Base-by-base conservation (phyloP, 1,284 basidiomycete species). In the Coriolopsis trogii region DNA sequence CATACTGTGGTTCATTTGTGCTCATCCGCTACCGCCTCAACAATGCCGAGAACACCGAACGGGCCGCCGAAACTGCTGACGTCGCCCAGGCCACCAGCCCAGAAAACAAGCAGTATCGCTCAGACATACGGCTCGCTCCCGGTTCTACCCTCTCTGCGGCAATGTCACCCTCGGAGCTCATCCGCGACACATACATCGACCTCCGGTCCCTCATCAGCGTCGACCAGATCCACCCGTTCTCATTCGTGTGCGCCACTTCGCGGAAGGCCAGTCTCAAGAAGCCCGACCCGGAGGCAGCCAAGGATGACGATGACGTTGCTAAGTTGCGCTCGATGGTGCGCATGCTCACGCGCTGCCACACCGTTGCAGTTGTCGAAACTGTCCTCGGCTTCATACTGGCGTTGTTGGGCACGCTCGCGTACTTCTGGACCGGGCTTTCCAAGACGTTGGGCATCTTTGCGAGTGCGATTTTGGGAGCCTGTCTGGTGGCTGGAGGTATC, bases 341-440 rank as follows among this genome's bases (percentile, higher is more conserved):
- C 37, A 53, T 72, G 21, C 64, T 75, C 15, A 58, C 63, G 46
- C 62, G 64, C 8, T 68, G 65, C 41, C 70, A 73, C 37, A 57
- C 57, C 0, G 50, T 69, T 12, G 68, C 69, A 25, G 64, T 67
- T 34, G 36, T 54, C 43, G 62, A 72, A 48, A 48, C 64, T 5
- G 57, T 64, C 20, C 36, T 67, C 6, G 73, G 73, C 1, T 74
- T 73, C 59, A 24, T 69, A 15, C 62, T 74, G 24, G 67, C 64
- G 6, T 46, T 71, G 25, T 41, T 65, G 2, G 73, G 72, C 6
- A 61, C 72, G 4, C 34, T 73, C 18, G 62, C 66, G 33, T 73
- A 63, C 52, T 62, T 66, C 26, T 75, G 71, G 73, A 60, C 65
- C 12, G 48, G 51, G 28, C 58, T 73, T 15, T 67, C 67, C 3